These are phyloP conservation scores for Cordyceps javanica DNA, from an alignment of 2,329 filamentous ascomycete genomes.

Conservation along the genomic window DNA sequence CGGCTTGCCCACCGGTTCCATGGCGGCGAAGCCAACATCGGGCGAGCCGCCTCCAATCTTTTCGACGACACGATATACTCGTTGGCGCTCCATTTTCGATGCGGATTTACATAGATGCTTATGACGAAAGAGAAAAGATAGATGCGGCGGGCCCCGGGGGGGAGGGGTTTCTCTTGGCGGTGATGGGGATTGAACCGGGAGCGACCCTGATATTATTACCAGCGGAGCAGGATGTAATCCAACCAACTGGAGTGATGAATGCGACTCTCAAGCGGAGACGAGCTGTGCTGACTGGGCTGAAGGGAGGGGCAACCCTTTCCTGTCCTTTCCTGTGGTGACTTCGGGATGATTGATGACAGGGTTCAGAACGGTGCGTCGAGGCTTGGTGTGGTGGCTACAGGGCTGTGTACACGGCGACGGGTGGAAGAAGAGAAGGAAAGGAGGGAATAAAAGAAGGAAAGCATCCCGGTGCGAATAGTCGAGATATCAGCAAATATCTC, in stretches of 20 bases:
- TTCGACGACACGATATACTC: slow-evolving; percentile 3
- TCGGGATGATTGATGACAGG: too few species aligned
- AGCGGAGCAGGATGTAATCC: neutral
- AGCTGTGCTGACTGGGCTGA: neutral
- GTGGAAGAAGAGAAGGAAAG: neutral
- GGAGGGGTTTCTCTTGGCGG: neutral
- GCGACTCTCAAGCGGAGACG: neutral
- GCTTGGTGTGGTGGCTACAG: neutral
- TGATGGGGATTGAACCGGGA: neutral
- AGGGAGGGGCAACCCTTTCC: neutral
- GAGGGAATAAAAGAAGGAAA: neutral
- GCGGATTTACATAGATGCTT: neutral
- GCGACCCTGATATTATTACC: neutral
- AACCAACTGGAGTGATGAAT: neutral
- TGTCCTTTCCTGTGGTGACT: neutral
- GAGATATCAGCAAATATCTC: slow-evolving; percentile 1
- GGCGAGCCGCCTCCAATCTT: neutral
- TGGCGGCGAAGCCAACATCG: neutral
- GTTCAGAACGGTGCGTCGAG: neutral
- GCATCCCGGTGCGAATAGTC: neutral
- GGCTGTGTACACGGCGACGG: neutral
- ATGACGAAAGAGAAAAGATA: neutral
- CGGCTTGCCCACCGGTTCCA: neutral
- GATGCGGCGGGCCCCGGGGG: neutral
- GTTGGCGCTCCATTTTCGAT: neutral